A percentile compares a stretch with the other conserved stretches of the same genome.
These are phyloP conservation scores for Aleurites moluccanus DNA, from an alignment of 441 rosid genomes.

Conservation along the genomic window DNA sequence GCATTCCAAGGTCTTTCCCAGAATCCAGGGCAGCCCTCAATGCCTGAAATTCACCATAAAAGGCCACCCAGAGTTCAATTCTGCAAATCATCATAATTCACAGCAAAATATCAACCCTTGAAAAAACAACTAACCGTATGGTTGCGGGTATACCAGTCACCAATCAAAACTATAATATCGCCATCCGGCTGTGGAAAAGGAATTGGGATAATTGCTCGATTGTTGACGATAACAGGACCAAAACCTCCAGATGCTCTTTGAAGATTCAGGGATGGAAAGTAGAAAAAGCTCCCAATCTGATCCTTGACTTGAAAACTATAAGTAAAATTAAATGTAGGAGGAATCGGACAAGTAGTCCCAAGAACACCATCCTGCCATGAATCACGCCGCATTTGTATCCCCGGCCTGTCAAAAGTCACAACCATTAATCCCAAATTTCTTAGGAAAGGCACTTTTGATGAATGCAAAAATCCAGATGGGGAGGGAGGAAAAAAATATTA, in stretches of 20 bases:
- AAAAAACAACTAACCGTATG: slow-evolving; percentile 63
- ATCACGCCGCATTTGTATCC: slow-evolving; percentile 76
- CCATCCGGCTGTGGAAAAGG: slow-evolving; percentile 84
- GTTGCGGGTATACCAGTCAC: slow-evolving; percentile 83
- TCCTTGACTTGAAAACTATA: slow-evolving; percentile 88
- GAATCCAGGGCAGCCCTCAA: slow-evolving; percentile 65
- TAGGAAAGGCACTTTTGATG: slow-evolving; percentile 3
- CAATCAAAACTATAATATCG: slow-evolving; percentile 61
- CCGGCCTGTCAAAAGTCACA: slow-evolving; percentile 54
- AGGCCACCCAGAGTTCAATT: background rate
- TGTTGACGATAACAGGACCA: slow-evolving; percentile 74
- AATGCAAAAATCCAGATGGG: background rate
- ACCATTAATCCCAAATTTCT: slow-evolving; percentile 11
- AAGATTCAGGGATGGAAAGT: slow-evolving; percentile 71
- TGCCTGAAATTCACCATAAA: slow-evolving; percentile 44
- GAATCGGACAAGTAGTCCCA: slow-evolving; percentile 89
- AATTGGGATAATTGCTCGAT: slow-evolving; percentile 53
- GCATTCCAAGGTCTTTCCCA: slow-evolving; percentile 90
- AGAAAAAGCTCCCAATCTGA: slow-evolving; percentile 93
- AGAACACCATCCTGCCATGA: slow-evolving; percentile 93
- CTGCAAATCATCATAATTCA: slow-evolving; percentile 11
- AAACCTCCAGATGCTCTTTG: slow-evolving; percentile 94
- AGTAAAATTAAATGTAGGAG: slow-evolving; percentile 57
- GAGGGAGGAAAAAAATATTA: background rate
- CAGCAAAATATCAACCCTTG: background rate